Base-by-base conservation (phyloP, 768 basidiomycete genomes). In the Artomyces pyxidatus region DNA sequence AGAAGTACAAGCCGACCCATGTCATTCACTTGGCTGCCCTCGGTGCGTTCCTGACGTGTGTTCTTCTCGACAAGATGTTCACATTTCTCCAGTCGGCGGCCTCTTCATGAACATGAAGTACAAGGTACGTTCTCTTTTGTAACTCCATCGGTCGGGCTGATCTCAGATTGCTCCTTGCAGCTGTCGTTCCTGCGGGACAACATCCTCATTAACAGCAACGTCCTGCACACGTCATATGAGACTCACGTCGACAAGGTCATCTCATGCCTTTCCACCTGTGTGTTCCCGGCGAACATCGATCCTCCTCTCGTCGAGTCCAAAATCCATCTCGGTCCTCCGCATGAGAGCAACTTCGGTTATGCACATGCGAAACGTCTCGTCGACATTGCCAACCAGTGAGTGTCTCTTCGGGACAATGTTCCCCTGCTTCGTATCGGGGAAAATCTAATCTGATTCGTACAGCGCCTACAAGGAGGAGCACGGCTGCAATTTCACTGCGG, bases 381-480 rank as follows among this genome's bases (percentile, higher is more conserved):
- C 7, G 95, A 97, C 62, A 82, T 96, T 1, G 87, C 91, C 62
- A 97, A 97, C 62, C 92, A 87, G 93, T 93, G 51, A 49, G 84
- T 53, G 23, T 17, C 57, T 7, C 53, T n/a, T 22, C 12, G 23
- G 30, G 21, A 37, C 12, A 30, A 21, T 17, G 17, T 26, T n/a
- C n/a, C 19, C 14, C 23, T 30, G 21, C 19, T 42, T 12, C 8
- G 27, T 29, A 26, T 47, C n/a, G 19, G 22, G 8, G 6, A 10
- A 17, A 17, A 11, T 3, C 14, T 2, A 19, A 37, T 35, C 19
- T 10, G 11, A n/a, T n/a, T 17, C 7, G 5, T 23, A 22, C 49
- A 94, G 93, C 55, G 94, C 94, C 0, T 98, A 97, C 76, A 85
- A 93, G 69, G 91, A 95, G 57, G 85, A 97, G 65, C 95, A 84